Percentiles rank a stretch among this genome's conserved stretches.
These are phyloP conservation scores for Diacronema lutheri DNA, from an alignment of 78 protist species.

Conservation along the genomic window DNA sequence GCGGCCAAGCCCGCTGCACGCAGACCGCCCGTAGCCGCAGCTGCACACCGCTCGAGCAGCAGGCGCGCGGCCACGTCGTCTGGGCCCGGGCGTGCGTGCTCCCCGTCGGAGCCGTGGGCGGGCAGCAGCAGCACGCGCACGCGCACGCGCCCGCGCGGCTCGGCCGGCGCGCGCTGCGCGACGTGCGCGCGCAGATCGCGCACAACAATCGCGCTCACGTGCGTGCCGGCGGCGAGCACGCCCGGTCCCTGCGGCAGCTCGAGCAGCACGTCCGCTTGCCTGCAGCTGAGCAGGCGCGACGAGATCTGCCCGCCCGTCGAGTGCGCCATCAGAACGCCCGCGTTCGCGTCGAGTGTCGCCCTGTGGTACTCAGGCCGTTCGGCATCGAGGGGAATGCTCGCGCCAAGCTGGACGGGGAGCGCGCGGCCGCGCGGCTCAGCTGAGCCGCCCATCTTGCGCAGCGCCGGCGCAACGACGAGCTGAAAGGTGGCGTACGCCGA, in stretches of 20 bases:
- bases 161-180: too few relatives aligned
- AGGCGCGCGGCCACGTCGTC: too few relatives aligned
- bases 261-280: constrained; percentile 19
- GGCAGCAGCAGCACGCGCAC: too few relatives aligned
- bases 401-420: background rate
- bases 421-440: background rate
- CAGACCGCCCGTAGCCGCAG: too few relatives aligned
- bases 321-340: background rate
- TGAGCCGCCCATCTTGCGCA: background rate
- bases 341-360: background rate
- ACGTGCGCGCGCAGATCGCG: too few relatives aligned
- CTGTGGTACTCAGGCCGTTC: constrained; percentile 81
- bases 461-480: constrained; percentile 62
- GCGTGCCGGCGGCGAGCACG: too few relatives aligned
- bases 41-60: too few relatives aligned
- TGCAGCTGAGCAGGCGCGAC: background rate
- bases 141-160: too few relatives aligned
- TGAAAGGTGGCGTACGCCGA: constrained; percentile 53
- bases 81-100: too few relatives aligned
- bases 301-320: constrained; percentile 12
- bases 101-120: too few relatives aligned
- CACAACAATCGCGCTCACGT: too few relatives aligned
- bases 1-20: too few relatives aligned
- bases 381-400: constrained; percentile 48
- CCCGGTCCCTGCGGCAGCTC: constrained; percentile 4